Conservation (phyloP, 2,329 filamentous ascomycete species). For the Madurella mycetomatis region DNA sequence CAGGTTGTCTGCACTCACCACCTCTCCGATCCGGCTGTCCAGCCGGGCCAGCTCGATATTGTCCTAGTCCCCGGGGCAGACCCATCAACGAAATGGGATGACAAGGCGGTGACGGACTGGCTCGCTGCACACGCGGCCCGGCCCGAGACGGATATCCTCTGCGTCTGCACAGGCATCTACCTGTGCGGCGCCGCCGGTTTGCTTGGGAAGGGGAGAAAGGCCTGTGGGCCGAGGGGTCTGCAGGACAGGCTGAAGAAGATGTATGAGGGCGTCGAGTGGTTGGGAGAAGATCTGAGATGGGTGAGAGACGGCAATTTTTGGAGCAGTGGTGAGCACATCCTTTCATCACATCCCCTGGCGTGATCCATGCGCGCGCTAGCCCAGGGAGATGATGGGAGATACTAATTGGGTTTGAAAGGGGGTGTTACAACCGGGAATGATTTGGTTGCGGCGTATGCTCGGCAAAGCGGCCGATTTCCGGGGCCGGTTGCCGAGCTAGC, state of each 20-base stretch:
- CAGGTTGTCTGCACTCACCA: slow-evolving; percentile 40
- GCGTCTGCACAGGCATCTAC: slow-evolving; percentile 48
- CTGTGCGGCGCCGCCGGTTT: slow-evolving; percentile 47
- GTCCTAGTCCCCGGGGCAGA: slow-evolving; percentile 49
- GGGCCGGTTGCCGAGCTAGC: slow-evolving; percentile 41
- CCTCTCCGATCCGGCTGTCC: slow-evolving; percentile 42
- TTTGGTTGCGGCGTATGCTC: slow-evolving; percentile 48
- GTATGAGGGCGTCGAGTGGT: slow-evolving; percentile 38
- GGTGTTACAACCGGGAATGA: slow-evolving; percentile 55
- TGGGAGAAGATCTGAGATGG: slow-evolving; percentile 47
- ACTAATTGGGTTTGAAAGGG: slow-evolving; percentile 31
- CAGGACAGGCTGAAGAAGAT: slow-evolving; percentile 37
- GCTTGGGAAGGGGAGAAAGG: slow-evolving; percentile 38
- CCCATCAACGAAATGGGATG: slow-evolving; percentile 32
- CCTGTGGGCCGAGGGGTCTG: slow-evolving; percentile 44
- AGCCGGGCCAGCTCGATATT: slow-evolving; percentile 48
- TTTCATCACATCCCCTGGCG: background rate
- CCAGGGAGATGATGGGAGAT: too few species aligned
- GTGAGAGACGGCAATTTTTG: slow-evolving; percentile 50
- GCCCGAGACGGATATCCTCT: slow-evolving; percentile 43
- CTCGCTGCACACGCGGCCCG: slow-evolving; percentile 38
- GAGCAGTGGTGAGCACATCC: slow-evolving; percentile 44
- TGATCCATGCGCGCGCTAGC: too few species aligned
- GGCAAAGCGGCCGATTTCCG: slow-evolving; percentile 41
- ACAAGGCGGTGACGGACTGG: slow-evolving; percentile 37